These are phyloP conservation scores for Jamesozyma lodderae DNA, from an alignment of 805 yeast species.

Conservation along the genomic window DNA sequence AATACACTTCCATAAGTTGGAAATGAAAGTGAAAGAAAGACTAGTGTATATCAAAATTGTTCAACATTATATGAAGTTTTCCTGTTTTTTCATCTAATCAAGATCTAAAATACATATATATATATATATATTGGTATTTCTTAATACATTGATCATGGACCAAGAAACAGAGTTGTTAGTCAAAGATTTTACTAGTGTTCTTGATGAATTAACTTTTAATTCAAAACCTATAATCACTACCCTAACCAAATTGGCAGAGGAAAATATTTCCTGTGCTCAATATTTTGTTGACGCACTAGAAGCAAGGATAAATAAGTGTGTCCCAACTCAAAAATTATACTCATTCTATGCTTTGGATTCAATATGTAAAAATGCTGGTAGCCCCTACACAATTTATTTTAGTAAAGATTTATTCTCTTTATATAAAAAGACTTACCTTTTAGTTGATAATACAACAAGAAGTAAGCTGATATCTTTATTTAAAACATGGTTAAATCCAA, in stretches of 20 bases:
- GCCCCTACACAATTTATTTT: slow-evolving; percentile 81
- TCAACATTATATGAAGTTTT: too few relatives aligned
- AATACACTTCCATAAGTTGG: too few relatives aligned
- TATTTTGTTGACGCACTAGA: slow-evolving; percentile 71
- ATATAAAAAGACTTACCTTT: slow-evolving; percentile 68
- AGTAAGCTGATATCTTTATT: slow-evolving; percentile 66
- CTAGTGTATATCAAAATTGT: too few relatives aligned
- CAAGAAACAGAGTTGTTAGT: slow-evolving; percentile 29
- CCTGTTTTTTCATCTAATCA: too few relatives aligned
- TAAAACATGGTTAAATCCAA: slow-evolving; percentile 78
- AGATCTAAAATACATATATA: too few relatives aligned
- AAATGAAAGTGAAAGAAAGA: too few relatives aligned
- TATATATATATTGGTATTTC: too few relatives aligned
- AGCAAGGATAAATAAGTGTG: slow-evolving; percentile 61
- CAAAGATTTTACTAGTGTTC: slow-evolving; percentile 59
- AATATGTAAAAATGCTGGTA: slow-evolving; percentile 81
- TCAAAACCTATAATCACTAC: slow-evolving; percentile 84
- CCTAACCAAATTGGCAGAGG: slow-evolving; percentile 78
- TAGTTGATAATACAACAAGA: slow-evolving; percentile 69
- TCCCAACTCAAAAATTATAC: slow-evolving; percentile 77
- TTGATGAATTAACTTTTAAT: slow-evolving; percentile 74
- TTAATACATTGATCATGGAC: slow-evolving; percentile 18
- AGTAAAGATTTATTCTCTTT: slow-evolving; percentile 51
- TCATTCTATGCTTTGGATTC: slow-evolving; percentile 83
- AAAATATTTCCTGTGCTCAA: slow-evolving; percentile 66